Evolutionary conservation across 805 yeast species (phyloP), one percentile per base, ranked within the genome.

Genomic region (Starmerella tilneyi): DNA sequence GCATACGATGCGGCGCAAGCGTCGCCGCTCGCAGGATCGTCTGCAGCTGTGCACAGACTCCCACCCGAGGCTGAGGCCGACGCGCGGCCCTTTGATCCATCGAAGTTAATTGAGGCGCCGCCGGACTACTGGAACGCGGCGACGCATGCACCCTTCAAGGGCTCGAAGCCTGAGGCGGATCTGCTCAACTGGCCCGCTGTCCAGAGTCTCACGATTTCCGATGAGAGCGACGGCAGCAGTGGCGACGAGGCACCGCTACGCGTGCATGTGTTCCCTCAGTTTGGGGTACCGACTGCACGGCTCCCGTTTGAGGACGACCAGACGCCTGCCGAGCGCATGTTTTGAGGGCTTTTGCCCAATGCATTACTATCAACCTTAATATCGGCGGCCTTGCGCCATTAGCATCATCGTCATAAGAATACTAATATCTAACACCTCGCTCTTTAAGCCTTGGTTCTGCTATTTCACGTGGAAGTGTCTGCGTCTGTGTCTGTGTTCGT

Each of bases 91-190:
- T 28, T 29, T 33, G 45, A 50, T 23, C 36, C 35, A 20, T 19
- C 30, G 7, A 38, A 43, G 16, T 26, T 50, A 15, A 49, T 56
- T 27, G 35, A 24, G 21, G 54, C 58, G 4, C 38, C 51, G 12
- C 50, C 55, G 9, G 49, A 48, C 22, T 47, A 46, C 30, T 56
- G 59, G 59, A 55, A 56, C 15, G 55, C 57, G 5, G 21, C 34
- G 9, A 26, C 24, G 17, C 56, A 54, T 24, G 52, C 49, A 43
- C 59, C 59, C 9, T 48, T 56, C 17, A 37, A 33, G 21, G 15
- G 17, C 23, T 31, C 56, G 9, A 36, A 32, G 29, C 53, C 53
- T 19, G 51, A 46, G 43, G 49, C 47, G n/a, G 45, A 27, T 15
- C 19, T 1, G 24, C 16, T 38, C 9, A 16, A 22, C 19, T 34